phyloP scores from a whole-genome alignment of 108 stramenopile genomes.

The Licmophora abbreviata region DNA sequence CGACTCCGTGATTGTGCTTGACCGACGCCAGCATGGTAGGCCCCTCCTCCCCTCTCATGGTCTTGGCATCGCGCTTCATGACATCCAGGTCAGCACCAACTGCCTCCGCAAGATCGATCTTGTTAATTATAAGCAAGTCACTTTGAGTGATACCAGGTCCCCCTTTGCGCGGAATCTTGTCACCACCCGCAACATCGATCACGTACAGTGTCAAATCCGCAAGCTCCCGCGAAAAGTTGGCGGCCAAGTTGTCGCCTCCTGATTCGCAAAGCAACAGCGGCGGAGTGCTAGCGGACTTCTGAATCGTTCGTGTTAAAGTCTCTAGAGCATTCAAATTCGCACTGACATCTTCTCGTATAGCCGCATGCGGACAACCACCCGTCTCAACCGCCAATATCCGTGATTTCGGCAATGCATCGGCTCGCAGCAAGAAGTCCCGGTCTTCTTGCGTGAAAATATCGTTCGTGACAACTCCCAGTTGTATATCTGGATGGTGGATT shows the following conservation, averaged over 20 bases:
- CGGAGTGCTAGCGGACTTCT: not conserved
- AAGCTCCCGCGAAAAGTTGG: slow-evolving; percentile 90
- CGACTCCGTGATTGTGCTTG: slow-evolving; percentile 67
- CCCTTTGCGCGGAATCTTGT: slow-evolving; percentile 98
- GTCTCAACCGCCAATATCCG: slow-evolving; percentile 94
- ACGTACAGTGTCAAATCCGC: slow-evolving; percentile 98
- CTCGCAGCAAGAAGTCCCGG: slow-evolving; percentile 85
- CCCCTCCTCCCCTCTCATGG: slow-evolving; percentile 81
- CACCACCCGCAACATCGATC: slow-evolving; percentile 98
- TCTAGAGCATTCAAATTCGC: slow-evolving; percentile 93
- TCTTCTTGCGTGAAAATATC: slow-evolving; percentile 99
- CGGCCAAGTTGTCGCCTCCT: slow-evolving; percentile 98
- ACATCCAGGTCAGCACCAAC: slow-evolving; percentile 92
- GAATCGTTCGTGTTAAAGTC: slow-evolving; percentile 50
- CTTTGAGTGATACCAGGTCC: slow-evolving; percentile 97
- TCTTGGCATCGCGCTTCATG: slow-evolving; percentile 85
- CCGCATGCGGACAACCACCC: slow-evolving; percentile 98
- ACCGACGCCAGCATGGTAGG: slow-evolving; percentile 93
- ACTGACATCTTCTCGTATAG: slow-evolving; percentile 92
- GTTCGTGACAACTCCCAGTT: slow-evolving; percentile 88
- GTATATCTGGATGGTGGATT: slow-evolving; percentile 7
- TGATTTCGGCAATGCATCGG: slow-evolving; percentile 61
- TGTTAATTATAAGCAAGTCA: slow-evolving; percentile 94
- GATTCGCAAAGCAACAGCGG: slow-evolving; percentile 89
- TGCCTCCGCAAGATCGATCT: slow-evolving; percentile 96